Evolutionary conservation across 768 basidiomycete genomes (phyloP).

Genomic region (Mycena rosella): DNA sequence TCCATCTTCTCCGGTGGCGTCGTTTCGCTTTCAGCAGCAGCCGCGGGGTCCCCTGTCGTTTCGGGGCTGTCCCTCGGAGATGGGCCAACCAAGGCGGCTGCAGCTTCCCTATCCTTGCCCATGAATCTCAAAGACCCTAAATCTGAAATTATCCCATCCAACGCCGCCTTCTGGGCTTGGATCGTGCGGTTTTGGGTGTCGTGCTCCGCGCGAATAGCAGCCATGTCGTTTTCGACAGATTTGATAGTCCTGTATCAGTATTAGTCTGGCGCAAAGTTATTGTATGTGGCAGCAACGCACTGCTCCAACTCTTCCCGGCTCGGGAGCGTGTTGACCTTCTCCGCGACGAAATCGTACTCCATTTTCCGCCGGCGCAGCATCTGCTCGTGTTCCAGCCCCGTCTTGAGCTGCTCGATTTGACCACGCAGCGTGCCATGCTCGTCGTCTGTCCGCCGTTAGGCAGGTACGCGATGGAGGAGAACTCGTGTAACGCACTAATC

Average conservation of each 20-base stretch:
- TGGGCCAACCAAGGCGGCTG: conserved; percentile 53
- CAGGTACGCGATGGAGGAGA: background rate
- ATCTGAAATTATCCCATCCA: conserved; percentile 75
- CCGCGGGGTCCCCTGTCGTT: conserved; percentile 22
- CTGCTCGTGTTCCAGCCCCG: conserved; percentile 82
- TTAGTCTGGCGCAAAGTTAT: background rate
- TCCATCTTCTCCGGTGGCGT: conserved; percentile 50
- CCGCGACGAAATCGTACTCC: conserved; percentile 87
- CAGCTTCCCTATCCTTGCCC: conserved; percentile 74
- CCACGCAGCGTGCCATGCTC: conserved; percentile 75
- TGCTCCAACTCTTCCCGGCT: conserved; percentile 81
- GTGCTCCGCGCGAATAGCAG: conserved; percentile 79
- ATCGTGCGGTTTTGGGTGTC: conserved; percentile 78
- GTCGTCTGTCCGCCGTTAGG: conserved; percentile 59
- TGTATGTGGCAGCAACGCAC: conserved; percentile 59
- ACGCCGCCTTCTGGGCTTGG: conserved; percentile 73
- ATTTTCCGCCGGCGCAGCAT: conserved; percentile 82
- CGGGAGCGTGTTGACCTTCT: conserved; percentile 84
- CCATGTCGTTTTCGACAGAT: conserved; percentile 82
- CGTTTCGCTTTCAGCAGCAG: conserved; percentile 35
- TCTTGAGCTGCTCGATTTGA: conserved; percentile 86
- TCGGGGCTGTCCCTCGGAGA: conserved; percentile 66
- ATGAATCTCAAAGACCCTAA: conserved; percentile 72
- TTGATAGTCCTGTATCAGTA: conserved; percentile 68
- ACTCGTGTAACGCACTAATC: conserved; percentile 68